Base-by-base conservation (phyloP, 1,139 yeast species). In the Meyerozyma carpophila region DNA sequence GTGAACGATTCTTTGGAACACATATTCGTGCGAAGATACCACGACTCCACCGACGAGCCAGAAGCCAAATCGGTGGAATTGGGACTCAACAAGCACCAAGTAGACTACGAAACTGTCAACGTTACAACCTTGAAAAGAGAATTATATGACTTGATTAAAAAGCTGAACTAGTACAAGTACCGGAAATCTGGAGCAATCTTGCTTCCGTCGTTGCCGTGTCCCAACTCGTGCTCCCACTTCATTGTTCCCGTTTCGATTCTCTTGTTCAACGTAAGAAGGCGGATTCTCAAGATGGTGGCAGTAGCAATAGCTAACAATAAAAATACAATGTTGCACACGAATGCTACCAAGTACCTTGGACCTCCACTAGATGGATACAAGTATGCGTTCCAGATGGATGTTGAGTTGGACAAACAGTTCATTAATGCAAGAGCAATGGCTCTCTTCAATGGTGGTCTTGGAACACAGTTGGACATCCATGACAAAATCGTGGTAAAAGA, bases 21-120 rank as follows among this genome's bases (percentile, higher is more conserved):
- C 58, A 87, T 88, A 8, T 84, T 84, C 57, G 63, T 84, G 36
- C 62, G 73, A 36, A 70, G 76, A 28, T 84, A 84, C 57, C 90
- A 84, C 55, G 90, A 84, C 57, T 84, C 86, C 20, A 72, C 72
- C 34, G 90, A 84, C 58, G 91, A 84, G 56, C 91, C 91, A 0
- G 75, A 67, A 25, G 81, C 85, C 14, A 43, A 45, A 5, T 54
- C 52, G 6, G 47, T 53, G 18, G 37, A 41, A 8, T 28, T 21
- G 8, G 47, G 46, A 14, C 77, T 72, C 39, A 82, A 84, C 63
- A 82, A 78, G 52, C 76, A 82, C 49, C 88, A 82, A 55, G 74
- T 73, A 48, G 71, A 65, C 39, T 77, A 77, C 57, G 79, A 77
- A 56, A 71, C 77, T 51, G 59, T 78, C 44, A 60, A 72, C 13